phyloP scores from a whole-genome alignment of 345 rosid species.

The Camelina neglecta region DNA sequence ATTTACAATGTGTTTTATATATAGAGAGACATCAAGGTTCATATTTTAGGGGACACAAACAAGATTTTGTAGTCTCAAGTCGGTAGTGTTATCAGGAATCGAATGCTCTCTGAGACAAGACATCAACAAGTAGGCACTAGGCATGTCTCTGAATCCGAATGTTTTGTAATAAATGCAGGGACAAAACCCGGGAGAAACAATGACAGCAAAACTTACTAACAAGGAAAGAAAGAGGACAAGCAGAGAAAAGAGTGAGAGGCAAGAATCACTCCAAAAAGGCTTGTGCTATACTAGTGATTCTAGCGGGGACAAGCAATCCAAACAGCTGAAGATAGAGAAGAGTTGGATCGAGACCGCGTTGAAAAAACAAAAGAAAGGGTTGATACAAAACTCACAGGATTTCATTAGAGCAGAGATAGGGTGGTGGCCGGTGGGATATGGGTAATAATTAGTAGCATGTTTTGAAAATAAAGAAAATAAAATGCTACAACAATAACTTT shows the following conservation, averaged over 20 bases:
- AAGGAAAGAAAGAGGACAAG: constrained; percentile 57
- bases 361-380: constrained; percentile 60
- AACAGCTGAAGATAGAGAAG: constrained; percentile 73
- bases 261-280: constrained; percentile 30
- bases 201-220: constrained; percentile 62
- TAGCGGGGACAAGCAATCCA: constrained; percentile 69
- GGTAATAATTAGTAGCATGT: too few relatives aligned
- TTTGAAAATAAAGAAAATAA: too few relatives aligned
- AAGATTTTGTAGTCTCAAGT: too few relatives aligned
- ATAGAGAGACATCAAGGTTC: too few relatives aligned
- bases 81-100: too few relatives aligned
- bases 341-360: constrained; percentile 60
- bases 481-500: too few relatives aligned
- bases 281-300: neutral
- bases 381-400: neutral
- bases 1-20: too few relatives aligned
- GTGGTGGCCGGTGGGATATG: too few relatives aligned
- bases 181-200: constrained; percentile 83
- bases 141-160: constrained; percentile 1
- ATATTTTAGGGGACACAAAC: too few relatives aligned
- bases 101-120: too few relatives aligned
- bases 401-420: too few relatives aligned
- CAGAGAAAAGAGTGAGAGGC: too few relatives aligned
- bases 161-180: constrained; percentile 51
- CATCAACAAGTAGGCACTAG: constrained; percentile 53